phyloP scores from a whole-genome alignment of 2,329 filamentous ascomycete species.

The Colletotrichum spaethianum region DNA sequence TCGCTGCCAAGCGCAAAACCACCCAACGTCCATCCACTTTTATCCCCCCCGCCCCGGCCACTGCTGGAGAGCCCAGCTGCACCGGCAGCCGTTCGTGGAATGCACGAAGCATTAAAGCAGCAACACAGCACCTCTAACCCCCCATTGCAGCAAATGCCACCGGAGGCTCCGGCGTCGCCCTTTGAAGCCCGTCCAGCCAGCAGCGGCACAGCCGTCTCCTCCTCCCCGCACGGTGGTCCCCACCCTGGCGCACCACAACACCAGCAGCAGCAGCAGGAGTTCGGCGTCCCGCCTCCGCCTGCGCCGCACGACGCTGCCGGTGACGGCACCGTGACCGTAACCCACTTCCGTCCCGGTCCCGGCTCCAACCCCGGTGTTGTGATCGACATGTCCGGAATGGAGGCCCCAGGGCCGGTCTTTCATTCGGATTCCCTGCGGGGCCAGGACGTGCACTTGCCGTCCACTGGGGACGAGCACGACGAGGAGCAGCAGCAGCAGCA shows the following conservation, averaged over 20 bases:
- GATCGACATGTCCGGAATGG: slow-evolving; percentile 26
- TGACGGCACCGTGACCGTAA: slow-evolving; percentile 25
- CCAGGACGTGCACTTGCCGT: not conserved
- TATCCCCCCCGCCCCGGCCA: slow-evolving; percentile 9
- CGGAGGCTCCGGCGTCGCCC: slow-evolving; percentile 19
- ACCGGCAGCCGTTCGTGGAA: slow-evolving; percentile 5
- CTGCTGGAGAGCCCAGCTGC: slow-evolving; percentile 3
- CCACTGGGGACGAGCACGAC: slow-evolving; percentile 16
- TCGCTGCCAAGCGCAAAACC: not conserved
- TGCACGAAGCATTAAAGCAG: slow-evolving; percentile 39
- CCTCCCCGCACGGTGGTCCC: slow-evolving; percentile 32
- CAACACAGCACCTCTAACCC: slow-evolving; percentile 30
- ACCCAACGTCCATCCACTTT: slow-evolving; percentile 25
- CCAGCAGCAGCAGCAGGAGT: slow-evolving; percentile 42
- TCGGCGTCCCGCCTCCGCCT: slow-evolving; percentile 26
- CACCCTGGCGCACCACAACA: slow-evolving; percentile 44
- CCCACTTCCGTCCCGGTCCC: slow-evolving; percentile 40
- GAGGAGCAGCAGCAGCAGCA: slow-evolving; percentile 27
- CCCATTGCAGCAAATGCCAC: slow-evolving; percentile 14
- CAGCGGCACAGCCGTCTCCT: slow-evolving; percentile 11
- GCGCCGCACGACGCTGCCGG: slow-evolving; percentile 5
- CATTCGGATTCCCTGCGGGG: slow-evolving; percentile 9
- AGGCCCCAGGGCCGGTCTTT: slow-evolving; percentile 13
- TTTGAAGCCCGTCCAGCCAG: slow-evolving; percentile 27
- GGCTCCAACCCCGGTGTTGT: slow-evolving; percentile 1